These are phyloP conservation scores for Trichoderma sp. DNA, from an alignment of 2,329 filamentous ascomycete species.

Conservation along the genomic window DNA sequence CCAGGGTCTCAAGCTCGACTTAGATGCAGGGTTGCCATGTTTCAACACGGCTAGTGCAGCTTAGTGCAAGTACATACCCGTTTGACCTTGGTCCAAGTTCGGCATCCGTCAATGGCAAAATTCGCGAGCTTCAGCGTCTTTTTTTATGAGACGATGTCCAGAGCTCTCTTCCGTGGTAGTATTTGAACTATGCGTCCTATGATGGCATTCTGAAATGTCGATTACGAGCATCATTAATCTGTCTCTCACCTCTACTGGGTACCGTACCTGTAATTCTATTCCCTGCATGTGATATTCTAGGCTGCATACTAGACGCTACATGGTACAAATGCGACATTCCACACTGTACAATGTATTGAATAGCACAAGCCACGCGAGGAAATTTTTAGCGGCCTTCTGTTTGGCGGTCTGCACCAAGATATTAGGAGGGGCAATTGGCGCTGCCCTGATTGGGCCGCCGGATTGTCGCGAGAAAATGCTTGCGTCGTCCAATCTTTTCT, in stretches of 20 bases:
- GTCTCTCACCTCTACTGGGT: not conserved
- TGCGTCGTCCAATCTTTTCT: conserved; percentile 8
- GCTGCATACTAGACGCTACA: not conserved
- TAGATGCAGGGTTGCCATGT: not conserved
- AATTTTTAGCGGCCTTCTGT: not conserved
- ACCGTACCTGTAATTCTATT: not conserved
- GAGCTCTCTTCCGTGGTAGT: not conserved
- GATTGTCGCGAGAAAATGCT: not conserved
- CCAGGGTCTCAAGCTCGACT: not conserved
- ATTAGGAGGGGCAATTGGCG: not conserved
- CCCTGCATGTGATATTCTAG: conserved; percentile 7
- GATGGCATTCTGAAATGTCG: not conserved
- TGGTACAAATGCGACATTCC: not conserved
- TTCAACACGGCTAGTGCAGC: not conserved
- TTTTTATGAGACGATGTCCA: not conserved
- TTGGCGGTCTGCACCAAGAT: not conserved
- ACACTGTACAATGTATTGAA: not conserved
- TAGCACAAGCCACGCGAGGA: not conserved
- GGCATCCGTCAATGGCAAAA: not conserved
- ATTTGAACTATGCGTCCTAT: accelerated
- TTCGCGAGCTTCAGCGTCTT: not conserved
- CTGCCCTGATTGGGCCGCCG: conserved; percentile 4
- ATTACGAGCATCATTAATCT: not conserved
- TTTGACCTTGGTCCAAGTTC: not conserved
- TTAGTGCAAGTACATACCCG: not conserved